These are phyloP conservation scores for Aspergillus sp. DNA, from an alignment of 2,329 filamentous ascomycete species.

Conservation along the genomic window DNA sequence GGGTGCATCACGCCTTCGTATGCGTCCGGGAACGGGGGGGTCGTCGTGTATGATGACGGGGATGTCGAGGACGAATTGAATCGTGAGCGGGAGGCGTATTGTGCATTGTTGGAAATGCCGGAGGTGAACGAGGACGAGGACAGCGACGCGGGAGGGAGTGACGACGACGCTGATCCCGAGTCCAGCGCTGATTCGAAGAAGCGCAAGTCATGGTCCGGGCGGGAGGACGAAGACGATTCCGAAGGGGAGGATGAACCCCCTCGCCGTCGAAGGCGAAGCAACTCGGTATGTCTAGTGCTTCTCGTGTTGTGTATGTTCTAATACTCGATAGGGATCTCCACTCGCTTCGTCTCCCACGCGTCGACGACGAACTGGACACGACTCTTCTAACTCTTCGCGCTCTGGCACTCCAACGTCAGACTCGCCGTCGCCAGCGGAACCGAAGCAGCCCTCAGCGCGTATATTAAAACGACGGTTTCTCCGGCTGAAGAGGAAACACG, in stretches of 20 bases:
- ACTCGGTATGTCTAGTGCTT: slow-evolving; percentile 54
- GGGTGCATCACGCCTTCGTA: slow-evolving; percentile 66
- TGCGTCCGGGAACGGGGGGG: slow-evolving; percentile 69
- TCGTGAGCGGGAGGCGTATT: slow-evolving; percentile 70
- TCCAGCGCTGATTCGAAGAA: slow-evolving; percentile 47
- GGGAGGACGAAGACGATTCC: slow-evolving; percentile 55
- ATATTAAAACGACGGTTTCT: slow-evolving; percentile 64
- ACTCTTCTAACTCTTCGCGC: slow-evolving; percentile 38
- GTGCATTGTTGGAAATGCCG: slow-evolving; percentile 82
- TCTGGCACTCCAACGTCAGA: slow-evolving; percentile 36
- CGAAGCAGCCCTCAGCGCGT: slow-evolving; percentile 59
- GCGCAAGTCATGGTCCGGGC: slow-evolving; percentile 68
- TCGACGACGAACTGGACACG: slow-evolving; percentile 29
- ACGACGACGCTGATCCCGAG: slow-evolving; percentile 44
- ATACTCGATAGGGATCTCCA: slow-evolving; percentile 26
- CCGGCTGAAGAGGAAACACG: slow-evolving; percentile 66
- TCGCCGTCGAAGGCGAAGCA: slow-evolving; percentile 71
- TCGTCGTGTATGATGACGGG: slow-evolving; percentile 91
- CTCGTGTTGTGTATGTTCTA: slow-evolving; percentile 4
- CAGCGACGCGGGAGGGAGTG: slow-evolving; percentile 50
- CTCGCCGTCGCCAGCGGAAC: slow-evolving; percentile 30
- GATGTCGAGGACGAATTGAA: slow-evolving; percentile 79
- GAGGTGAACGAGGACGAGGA: slow-evolving; percentile 69
- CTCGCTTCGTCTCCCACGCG: slow-evolving; percentile 33
- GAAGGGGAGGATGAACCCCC: slow-evolving; percentile 69